These are phyloP conservation scores for Dictyostelium brefeldianum DNA, from an alignment of 78 protist genomes.

Conservation along the genomic window DNA sequence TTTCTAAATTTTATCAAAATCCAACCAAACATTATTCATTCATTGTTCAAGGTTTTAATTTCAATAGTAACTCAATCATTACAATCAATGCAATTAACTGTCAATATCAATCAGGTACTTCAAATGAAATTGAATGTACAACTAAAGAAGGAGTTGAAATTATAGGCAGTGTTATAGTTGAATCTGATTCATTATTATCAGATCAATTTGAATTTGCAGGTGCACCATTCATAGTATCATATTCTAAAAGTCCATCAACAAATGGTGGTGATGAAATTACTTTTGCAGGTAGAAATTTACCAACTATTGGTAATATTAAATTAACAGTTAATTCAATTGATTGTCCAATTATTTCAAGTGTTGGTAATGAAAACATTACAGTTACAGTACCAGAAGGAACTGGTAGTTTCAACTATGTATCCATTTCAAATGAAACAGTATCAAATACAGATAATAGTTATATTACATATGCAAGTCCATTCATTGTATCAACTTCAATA, in stretches of 20 bases:
- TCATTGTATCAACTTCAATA: neutral
- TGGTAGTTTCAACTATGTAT: neutral
- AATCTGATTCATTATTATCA: neutral
- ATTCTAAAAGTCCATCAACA: neutral
- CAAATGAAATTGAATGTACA: neutral
- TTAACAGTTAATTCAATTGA: neutral
- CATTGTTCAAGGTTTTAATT: slow-evolving; percentile 5
- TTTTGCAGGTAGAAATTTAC: slow-evolving; percentile 2
- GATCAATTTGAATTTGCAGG: slow-evolving; percentile 1
- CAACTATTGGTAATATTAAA: neutral
- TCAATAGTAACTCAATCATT: neutral
- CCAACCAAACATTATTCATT: neutral
- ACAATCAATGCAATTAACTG: neutral
- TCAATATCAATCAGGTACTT: neutral
- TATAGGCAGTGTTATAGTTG: neutral
- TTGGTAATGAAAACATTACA: neutral
- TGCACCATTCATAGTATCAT: neutral
- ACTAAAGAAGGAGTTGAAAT: neutral
- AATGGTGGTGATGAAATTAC: slow-evolving; percentile 1
- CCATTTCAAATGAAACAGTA: neutral
- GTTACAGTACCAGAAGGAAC: neutral
- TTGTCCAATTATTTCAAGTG: neutral
- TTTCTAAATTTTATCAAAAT: slow-evolving; percentile 10
- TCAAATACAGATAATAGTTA: neutral
- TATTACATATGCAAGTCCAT: neutral